Base-by-base conservation (phyloP, 2,329 filamentous ascomycete genomes). In the Hypoxylon sp. region DNA sequence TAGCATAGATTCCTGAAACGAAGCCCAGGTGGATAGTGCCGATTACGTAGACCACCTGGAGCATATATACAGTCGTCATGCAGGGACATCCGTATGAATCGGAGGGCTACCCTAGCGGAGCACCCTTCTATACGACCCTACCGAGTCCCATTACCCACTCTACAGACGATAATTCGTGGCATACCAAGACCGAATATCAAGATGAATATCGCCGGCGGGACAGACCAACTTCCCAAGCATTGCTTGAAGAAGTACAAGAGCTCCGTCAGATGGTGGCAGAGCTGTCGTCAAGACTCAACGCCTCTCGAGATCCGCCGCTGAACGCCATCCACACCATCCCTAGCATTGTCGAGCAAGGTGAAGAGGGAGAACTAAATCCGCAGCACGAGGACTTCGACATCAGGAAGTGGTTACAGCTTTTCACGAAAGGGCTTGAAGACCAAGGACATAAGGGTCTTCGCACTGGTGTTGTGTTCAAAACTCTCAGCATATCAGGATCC, bases 251-350 rank as follows among this genome's bases (percentile, higher is more conserved):
- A 19, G 47, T 60, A 10, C 56, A 60, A 29, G 56, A 60, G 35
- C 56, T 60, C 24, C 56, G 56, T 3, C 56, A 60, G n/a, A 60
- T 60, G 56, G 56, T 60, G 11, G 47, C 56, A 44, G 56, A 60
- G 42, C 24, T 60, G n/a, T 52, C 56, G 0, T 22, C 46, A n/a
- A 60, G 56, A 44, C 56, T 60, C 5, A 60, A 60, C 4, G 39
- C 19, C 31, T 44, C n/a, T 35, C 26, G 17, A 22, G 39, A 44
- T 11, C 47, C n/a, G 3, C 29, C n/a, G 6, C 56, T 19, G 14
- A 51, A 60, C 22, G 22, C 35, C 2, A 51, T 60, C 3, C 29
- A 51, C 17, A 48, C 33, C n/a, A 44, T 51, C n/a, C 24, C 47
- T 2, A 60, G 47, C 47, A 44, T 51, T 11, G 47, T 22, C 26